Conservation (phyloP, 148 eudicot species). For the Agrostemma githago region DNA sequence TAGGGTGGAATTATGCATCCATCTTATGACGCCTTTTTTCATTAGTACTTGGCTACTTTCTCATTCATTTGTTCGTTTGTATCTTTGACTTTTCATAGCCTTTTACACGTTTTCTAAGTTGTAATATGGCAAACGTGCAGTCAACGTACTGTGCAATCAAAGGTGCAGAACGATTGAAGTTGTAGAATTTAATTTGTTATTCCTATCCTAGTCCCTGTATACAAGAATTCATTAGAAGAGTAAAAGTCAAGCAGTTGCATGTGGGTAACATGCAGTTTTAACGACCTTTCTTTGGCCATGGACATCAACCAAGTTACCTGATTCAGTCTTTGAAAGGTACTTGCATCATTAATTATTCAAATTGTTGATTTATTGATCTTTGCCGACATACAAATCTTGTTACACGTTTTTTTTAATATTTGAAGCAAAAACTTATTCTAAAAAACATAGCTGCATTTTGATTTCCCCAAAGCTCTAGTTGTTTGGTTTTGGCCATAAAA, state of each 20-base stretch:
- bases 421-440: no score
- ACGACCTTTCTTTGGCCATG: constrained; percentile 5
- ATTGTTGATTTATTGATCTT: not conserved
- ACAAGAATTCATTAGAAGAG: constrained; percentile 15
- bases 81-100: constrained; percentile 25
- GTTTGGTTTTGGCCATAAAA: no score
- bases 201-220: no score
- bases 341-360: not conserved
- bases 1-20: no score
- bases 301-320: constrained; percentile 3
- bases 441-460: no score
- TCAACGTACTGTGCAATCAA: constrained; percentile 19
- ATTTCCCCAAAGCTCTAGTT: no score
- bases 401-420: not conserved
- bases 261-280: constrained; percentile 30
- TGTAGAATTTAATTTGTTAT: no score
- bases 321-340: not conserved
- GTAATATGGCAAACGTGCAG: constrained; percentile 24
- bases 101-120: constrained; percentile 13
- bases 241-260: constrained; percentile 24
- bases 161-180: constrained; percentile 1
- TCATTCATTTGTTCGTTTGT: not conserved
- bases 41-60: not conserved
- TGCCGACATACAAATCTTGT: not conserved
- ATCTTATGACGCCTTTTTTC: not conserved